Evolutionary conservation across 345 rosid genomes (phyloP), one percentile per base, ranked within the genome.

Genomic region (Hibiscus mutabilis): DNA sequence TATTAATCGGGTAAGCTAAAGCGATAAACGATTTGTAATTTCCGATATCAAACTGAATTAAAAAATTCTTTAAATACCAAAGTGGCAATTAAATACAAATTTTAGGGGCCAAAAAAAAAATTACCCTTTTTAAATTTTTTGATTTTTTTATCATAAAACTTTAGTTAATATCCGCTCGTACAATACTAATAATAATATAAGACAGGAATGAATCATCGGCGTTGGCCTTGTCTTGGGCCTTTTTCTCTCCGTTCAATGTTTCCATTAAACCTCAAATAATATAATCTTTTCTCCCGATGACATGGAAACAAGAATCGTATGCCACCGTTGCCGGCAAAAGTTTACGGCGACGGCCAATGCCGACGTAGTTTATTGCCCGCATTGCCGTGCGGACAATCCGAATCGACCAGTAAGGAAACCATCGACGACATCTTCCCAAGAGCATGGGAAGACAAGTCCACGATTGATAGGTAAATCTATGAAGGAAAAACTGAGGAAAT

Each of bases 271-370:
- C 19, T 63, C 68, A 40, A 40, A 63, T 0, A 11, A 63, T 37
- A 63, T 63, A 37, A 63, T 4, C 19, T 60, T 63, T 21, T 18
- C 9, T 18, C 9, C 27, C 24, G 15, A 11, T 49, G 8, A 67
- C 1, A 27, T 27, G 27, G 60, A 9, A 8, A 29, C 0, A 9
- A 33, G 60, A 51, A 15, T 29, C 44, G 16, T 29, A 52, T 68
- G 71, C 71, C 4, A 3, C 44, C 60, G 22, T 51, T 68, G 71
- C 71, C 19, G 60, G 42, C 71, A 68, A n/a, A 68, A 53, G 71
- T 31, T 68, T 12, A 25, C 9, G 21, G 60, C n/a, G 15, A 1
- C 44, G 13, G 19, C 4, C 57, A 4, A 27, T 14, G 22, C 18
- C 2, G 16, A 56, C 22, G 40, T 5, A 37, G 13, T 40, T 24